Base-by-base conservation (phyloP, 1,284 basidiomycete species). In the Porogramme epimiltina region DNA sequence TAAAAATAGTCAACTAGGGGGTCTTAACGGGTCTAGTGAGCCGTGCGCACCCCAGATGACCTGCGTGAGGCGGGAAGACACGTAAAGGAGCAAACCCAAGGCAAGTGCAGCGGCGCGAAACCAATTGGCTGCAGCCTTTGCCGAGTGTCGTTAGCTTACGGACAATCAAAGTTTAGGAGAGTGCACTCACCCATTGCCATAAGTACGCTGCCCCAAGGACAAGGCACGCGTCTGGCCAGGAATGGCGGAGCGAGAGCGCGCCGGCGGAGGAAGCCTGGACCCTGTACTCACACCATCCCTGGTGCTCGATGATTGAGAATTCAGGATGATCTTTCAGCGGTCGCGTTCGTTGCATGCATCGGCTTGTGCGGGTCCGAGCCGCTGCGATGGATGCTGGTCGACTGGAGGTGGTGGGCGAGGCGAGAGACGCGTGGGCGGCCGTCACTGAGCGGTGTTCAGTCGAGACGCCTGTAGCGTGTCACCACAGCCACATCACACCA, bases 261-360 rank as follows among this genome's bases (percentile, higher is more conserved):
- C 58, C 66, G 13, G 70, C 64, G 45, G 65, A 72, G 4, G 73
- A 74, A 51, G 80, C 77, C 52, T 81, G 76, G 28, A 86, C 73
- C 43, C 78, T 71, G 56, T 80, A 86, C 62, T 86, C 83, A 39
- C 56, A 55, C 56, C 67, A 73, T 55, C 74, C 78, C 15, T 72
- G 72, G 42, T 66, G 72, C 33, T 75, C 66, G 39, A 78, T 61
- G 40, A 85, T 61, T 10, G 71, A 70, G 52, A 85, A 73, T 61
- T 87, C 78, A 49, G 83, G 84, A 61, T 82, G 70, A 49, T 72
- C 68, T 43, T 69, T 70, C 36, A 85, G 64, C 48, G 81, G 82
- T 51, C 64, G 70, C 53, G 67, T 70, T 50, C 62, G 70, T 62
- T 62, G 72, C 80, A 82, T 82, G 53, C 70, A 62, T 63, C 56